These are phyloP conservation scores for Yarrowia deformans DNA, from an alignment of 805 yeast genomes.

Conservation along the genomic window DNA sequence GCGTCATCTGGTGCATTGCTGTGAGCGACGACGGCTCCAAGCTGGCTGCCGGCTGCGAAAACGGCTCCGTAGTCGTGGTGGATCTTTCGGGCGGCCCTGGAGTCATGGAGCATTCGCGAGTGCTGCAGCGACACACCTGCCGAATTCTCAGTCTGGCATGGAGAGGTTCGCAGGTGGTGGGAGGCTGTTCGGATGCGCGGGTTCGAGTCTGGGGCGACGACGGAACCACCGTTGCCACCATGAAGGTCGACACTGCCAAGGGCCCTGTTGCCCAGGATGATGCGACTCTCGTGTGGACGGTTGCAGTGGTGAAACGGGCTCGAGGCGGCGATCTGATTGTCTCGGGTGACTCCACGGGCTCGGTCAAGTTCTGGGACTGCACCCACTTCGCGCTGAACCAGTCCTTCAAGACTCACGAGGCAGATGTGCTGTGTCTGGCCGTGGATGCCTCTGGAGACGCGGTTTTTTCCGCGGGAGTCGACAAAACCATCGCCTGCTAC, in stretches of 20 bases:
- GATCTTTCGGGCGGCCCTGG: constrained; percentile 91
- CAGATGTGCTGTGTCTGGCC: constrained; percentile 82
- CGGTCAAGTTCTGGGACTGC: constrained; percentile 91
- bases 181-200: constrained; percentile 96
- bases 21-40: constrained; percentile 65
- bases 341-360: constrained; percentile 97
- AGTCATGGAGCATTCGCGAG: constrained; percentile 72
- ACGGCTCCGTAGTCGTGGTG: constrained; percentile 84
- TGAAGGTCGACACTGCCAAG: constrained; percentile 90
- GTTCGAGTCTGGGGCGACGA: constrained; percentile 77
- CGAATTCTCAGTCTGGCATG: constrained; percentile 82
- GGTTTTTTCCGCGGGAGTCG: constrained; percentile 90
- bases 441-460: constrained; percentile 65
- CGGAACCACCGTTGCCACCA: constrained; percentile 78
- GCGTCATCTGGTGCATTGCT: constrained; percentile 89
- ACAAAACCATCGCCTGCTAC: constrained; percentile 84
- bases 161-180: constrained; percentile 72
- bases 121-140: constrained; percentile 83
- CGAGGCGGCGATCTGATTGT: constrained; percentile 65
- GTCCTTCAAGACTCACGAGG: constrained; percentile 83
- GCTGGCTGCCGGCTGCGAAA: constrained; percentile 93
- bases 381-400: constrained; percentile 77
- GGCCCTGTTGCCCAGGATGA: constrained; percentile 55
- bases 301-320: constrained; percentile 65
- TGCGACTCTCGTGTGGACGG: constrained; percentile 91